These are phyloP conservation scores for Naumovozyma dairenensis DNA, from an alignment of 805 yeast genomes.

Conservation along the genomic window DNA sequence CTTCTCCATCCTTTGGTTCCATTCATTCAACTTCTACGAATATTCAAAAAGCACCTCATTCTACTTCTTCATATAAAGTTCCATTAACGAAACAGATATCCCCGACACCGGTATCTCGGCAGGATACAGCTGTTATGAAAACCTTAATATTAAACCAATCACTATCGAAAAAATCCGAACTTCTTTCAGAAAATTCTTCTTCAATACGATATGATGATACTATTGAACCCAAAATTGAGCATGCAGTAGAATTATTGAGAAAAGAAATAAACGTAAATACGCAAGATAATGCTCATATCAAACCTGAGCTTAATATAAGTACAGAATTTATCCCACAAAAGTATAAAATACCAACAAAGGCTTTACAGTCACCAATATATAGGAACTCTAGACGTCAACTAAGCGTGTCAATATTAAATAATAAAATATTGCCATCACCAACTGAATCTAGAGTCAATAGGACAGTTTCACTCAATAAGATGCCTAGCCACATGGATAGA, in stretches of 20 bases:
- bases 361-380: constrained; percentile 1
- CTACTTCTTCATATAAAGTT: too few relatives aligned
- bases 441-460: too few relatives aligned
- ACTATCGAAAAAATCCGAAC: too few relatives aligned
- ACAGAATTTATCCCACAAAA: constrained; percentile 11
- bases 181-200: constrained; percentile 2
- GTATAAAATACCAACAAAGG: constrained; percentile 9
- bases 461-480: too few relatives aligned
- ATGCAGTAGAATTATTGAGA: constrained; percentile 14
- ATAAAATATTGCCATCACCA: background rate
- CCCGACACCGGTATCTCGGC: too few relatives aligned
- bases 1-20: too few relatives aligned
- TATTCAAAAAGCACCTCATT: too few relatives aligned
- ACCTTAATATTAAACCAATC: too few relatives aligned
- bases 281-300: background rate
- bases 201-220: constrained; percentile 5
- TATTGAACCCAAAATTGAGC: constrained; percentile 13
- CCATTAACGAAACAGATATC: too few relatives aligned
- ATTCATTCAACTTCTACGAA: too few relatives aligned
- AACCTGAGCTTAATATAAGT: background rate
- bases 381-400: background rate
- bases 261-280: constrained; percentile 6
- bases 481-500: too few relatives aligned
- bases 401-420: background rate
- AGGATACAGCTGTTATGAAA: too few relatives aligned